These are phyloP conservation scores for Aureobasidium sp. DNA, from an alignment of 2,329 filamentous ascomycete genomes.

Conservation along the genomic window DNA sequence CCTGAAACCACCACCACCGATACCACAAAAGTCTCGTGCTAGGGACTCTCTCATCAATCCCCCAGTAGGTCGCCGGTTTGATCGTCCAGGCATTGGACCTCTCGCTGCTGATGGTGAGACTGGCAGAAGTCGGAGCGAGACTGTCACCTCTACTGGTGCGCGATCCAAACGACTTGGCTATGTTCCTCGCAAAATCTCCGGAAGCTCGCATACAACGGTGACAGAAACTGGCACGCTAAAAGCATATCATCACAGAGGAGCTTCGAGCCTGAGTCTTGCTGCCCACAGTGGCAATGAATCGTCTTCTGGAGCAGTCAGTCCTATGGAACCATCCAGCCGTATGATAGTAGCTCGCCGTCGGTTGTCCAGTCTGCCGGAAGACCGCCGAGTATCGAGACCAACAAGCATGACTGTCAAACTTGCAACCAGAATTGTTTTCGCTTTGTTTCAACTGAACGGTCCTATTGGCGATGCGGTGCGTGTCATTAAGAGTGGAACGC, in stretches of 20 bases:
- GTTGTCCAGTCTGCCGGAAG: conserved; percentile 19
- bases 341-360: conserved; percentile 14
- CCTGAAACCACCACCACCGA: conserved; percentile 57
- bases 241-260: conserved; percentile 26
- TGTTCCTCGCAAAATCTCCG: conserved; percentile 50
- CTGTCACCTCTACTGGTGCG: conserved; percentile 44
- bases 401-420: conserved; percentile 17
- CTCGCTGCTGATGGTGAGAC: conserved; percentile 62
- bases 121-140: conserved; percentile 57
- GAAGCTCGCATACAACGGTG: conserved; percentile 24
- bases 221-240: conserved; percentile 26
- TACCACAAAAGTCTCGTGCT: conserved; percentile 74
- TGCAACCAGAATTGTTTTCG: conserved; percentile 16
- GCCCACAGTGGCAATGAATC: conserved; percentile 26
- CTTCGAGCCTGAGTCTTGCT: conserved; percentile 24
- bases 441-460: conserved; percentile 18
- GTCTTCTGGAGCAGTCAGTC: conserved; percentile 28
- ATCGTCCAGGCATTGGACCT: conserved; percentile 61
- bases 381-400: conserved; percentile 18
- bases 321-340: conserved; percentile 21
- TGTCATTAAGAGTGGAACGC: conserved; percentile 16
- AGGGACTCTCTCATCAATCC: conserved; percentile 40
- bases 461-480: conserved; percentile 19
- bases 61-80: conserved; percentile 40
- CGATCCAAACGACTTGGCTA: conserved; percentile 56